These are phyloP conservation scores for Dictyostelium brefeldianum DNA, from an alignment of 78 protist species.

Conservation along the genomic window DNA sequence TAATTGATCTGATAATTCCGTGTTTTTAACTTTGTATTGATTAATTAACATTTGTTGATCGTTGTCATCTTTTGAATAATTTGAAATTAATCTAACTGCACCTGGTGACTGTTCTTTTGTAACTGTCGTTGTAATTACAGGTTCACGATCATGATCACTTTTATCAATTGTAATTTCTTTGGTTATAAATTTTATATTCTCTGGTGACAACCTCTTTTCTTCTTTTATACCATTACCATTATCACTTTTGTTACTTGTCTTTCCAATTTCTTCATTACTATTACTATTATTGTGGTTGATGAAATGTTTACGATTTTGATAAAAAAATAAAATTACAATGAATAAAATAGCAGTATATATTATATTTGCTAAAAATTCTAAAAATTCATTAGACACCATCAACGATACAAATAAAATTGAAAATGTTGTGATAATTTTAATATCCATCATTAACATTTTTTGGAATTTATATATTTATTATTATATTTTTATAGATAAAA, in stretches of 20 bases:
- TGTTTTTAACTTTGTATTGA: background rate
- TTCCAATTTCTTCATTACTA: background rate
- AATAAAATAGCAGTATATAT: conserved; percentile 15
- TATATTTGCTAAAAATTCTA: conserved; percentile 44
- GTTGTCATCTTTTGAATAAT: background rate
- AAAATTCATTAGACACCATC: conserved; percentile 58
- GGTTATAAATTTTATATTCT: background rate
- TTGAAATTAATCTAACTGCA: background rate
- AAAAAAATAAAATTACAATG: conserved; percentile 53
- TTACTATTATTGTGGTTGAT: background rate
- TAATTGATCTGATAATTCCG: conserved; percentile 7
- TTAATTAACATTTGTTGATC: background rate
- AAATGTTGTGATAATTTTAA: conserved; percentile 8
- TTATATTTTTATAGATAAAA: background rate
- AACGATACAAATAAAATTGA: conserved; percentile 39
- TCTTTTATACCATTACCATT: too few species aligned
- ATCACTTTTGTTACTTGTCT: too few species aligned
- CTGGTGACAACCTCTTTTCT: background rate
- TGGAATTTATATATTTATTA: background rate
- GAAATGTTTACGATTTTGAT: conserved; percentile 54
- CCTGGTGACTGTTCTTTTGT: conserved; percentile 25
- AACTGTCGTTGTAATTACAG: background rate
- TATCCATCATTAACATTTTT: background rate
- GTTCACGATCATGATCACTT: background rate
- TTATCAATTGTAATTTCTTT: conserved; percentile 8